Evolutionary conservation across 2,329 filamentous ascomycete genomes (phyloP), one percentile per base, ranked within the genome.

Genomic region (Boeremia exigua): DNA sequence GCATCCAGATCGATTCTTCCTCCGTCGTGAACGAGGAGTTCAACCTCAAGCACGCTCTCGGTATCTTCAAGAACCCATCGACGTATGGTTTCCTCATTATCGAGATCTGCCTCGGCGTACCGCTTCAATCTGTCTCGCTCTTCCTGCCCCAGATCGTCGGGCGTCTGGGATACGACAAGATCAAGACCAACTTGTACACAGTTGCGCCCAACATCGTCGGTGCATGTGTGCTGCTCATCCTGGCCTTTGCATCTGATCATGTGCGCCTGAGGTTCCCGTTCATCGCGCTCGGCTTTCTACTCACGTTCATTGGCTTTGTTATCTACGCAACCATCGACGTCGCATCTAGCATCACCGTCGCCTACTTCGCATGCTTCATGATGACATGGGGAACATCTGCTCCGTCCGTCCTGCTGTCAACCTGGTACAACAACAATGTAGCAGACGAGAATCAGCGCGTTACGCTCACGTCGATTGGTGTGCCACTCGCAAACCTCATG

Each of bases 351-450:
- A 72, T 88, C n/a, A 80, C 82, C 3, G 80, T 91, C 1, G 89
- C 88, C 0, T 92, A 92, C 68, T 92, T 87, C 61, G 88, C 89
- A 5, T 87, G 84, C 50, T 93, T 92, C 73, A 89, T 92, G 87
- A 91, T 92, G 88, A 89, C 86, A 10, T 92, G 88, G 86, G 90
- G 90, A 14, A 91, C 88, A 0, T 88, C 86, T 1, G 89, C 89
- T 0, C 89, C 90, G 0, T 89, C 86, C 0, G 89, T 92, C 8
- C 79, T 93, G 11, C 79, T 88, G 14, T 78, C 86, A 62, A 80
- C 85, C 53, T 88, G 87, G 87, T 92, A 92, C 77, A 93, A 91
- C 77, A 93, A 93, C 79, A 94, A 94, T 70, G 84, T 92, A 52
- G 89, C 89, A 1, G 84, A 93, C 66, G 90, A 93, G 74, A 87